Evolutionary conservation across 768 basidiomycete genomes (phyloP), one percentile per base, ranked within the genome.

Genomic region (Cubamyces lactineus): DNA sequence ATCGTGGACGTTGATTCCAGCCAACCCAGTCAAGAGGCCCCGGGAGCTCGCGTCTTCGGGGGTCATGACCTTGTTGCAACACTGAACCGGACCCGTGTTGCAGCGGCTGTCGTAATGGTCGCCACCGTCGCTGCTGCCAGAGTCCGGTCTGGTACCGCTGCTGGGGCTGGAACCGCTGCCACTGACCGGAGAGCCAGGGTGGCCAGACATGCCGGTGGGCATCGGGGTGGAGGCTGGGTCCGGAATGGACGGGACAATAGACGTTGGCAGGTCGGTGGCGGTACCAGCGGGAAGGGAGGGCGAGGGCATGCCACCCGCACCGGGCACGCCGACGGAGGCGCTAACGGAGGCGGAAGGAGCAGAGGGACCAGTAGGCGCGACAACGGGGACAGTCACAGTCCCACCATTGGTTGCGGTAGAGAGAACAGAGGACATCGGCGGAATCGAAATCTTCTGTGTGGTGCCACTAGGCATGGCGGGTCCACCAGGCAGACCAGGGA

Each of bases 51-150:
- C 39, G 4, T 42, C 16, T 24, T 53, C n/a, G 9, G 55, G 39
- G 24, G 16, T n/a, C 26, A 23, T 2, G 24, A 43, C 24, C 49
- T 30, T 48, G 64, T 58, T 53, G 60, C 59, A 63, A 57, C 62
- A 65, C 24, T 57, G 55, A 5, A 61, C 40, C 5, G 54, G 26
- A 34, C 55, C 55, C 13, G 55, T 59, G 64, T 48, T 58, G 59
- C 64, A 65, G 39, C 53, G n/a, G 28, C 15, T 12, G 52, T 30
- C 30, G 26, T 28, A n/a, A 26, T 43, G 21, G 17, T 40, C 47
- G 38, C 26, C 39, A 21, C 24, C 19, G 21, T 41, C 58, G 39
- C 19, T 13, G 49, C 41, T 28, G 30, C 38, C 50, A 23, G 8
- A 12, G 46, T 16, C 23, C 47, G 40, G 23, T 2, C 21, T 8